Percentiles rank a stretch among this genome's conserved stretches.
Evolutionary conservation across 169 alveolate species (phyloP).

Genomic region (Eimeria necatrix): DNA sequence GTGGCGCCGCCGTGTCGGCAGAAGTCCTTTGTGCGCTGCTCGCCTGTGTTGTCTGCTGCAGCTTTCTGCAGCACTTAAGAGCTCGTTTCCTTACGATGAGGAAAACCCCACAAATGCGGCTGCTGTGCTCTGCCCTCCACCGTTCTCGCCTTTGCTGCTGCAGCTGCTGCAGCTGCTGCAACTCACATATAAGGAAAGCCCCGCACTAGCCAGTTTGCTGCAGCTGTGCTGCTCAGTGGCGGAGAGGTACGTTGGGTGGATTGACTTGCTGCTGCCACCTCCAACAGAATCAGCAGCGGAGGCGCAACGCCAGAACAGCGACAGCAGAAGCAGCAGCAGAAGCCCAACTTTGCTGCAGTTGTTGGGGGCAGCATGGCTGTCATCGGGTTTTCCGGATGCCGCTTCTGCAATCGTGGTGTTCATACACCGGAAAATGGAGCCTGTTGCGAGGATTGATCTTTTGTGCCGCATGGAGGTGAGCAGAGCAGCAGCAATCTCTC

Average conservation of each 20-base stretch:
- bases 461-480: constrained; percentile 71
- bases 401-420: constrained; percentile 72
- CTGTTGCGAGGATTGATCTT: constrained; percentile 63
- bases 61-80: constrained; percentile 65
- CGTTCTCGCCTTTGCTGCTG: constrained; percentile 64
- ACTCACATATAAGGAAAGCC: constrained; percentile 24
- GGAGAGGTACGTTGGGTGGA: constrained; percentile 65
- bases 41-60: constrained; percentile 36
- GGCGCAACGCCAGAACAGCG: background rate
- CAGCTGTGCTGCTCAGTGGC: constrained; percentile 68
- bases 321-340: constrained; percentile 44
- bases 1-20: background rate
- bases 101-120: background rate
- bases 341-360: constrained; percentile 56
- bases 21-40: background rate
- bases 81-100: constrained; percentile 61
- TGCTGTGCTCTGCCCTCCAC: constrained; percentile 54
- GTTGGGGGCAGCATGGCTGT: constrained; percentile 47
- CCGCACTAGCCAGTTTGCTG: constrained; percentile 55
- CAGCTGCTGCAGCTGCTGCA: constrained; percentile 76
- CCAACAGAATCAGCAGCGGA: background rate
- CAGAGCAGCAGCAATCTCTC: background rate
- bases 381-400: constrained; percentile 62
- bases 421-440: constrained; percentile 72
- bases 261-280: constrained; percentile 65